Percentiles rank a stretch among this genome's conserved stretches.
Conservation (phyloP, 805 yeast genomes). For the Wickerhamomyces xylosicus region DNA sequence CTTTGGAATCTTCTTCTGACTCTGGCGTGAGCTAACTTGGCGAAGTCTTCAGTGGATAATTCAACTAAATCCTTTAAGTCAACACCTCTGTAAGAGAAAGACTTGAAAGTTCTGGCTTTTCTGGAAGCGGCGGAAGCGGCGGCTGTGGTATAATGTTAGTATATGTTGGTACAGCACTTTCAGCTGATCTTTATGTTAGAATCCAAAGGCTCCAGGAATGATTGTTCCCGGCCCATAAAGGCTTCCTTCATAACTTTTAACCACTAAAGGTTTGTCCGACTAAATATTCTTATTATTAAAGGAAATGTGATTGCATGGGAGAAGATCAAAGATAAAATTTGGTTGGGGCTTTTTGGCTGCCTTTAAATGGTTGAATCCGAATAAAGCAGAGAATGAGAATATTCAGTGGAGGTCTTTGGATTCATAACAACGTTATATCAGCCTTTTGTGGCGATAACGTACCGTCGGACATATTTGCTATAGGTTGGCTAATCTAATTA, state of each 20-base stretch:
- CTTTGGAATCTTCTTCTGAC: conserved; percentile 99
- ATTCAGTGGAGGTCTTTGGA: too few relatives aligned
- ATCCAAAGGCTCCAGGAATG: not conserved
- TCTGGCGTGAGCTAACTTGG: conserved; percentile 95
- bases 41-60: conserved; percentile 93
- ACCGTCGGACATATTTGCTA: conserved; percentile 22
- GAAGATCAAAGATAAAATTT: too few relatives aligned
- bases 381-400: too few relatives aligned
- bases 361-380: too few relatives aligned
- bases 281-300: not conserved
- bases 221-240: too few relatives aligned
- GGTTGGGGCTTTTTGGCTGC: too few relatives aligned
- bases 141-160: conserved; percentile 20
- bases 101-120: conserved; percentile 89
- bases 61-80: conserved; percentile 90
- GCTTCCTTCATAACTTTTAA: not conserved
- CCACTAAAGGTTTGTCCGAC: not conserved
- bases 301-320: too few relatives aligned
- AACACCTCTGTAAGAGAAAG: conserved; percentile 98
- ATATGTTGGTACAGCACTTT: conserved; percentile 1
- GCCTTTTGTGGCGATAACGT: conserved; percentile 12
- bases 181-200: not conserved
- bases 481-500: not conserved
- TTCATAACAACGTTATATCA: not conserved
- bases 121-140: conserved; percentile 36